Base-by-base conservation (phyloP, 108 stramenopile genomes). In the Pseudonitzschia delicatissima region DNA sequence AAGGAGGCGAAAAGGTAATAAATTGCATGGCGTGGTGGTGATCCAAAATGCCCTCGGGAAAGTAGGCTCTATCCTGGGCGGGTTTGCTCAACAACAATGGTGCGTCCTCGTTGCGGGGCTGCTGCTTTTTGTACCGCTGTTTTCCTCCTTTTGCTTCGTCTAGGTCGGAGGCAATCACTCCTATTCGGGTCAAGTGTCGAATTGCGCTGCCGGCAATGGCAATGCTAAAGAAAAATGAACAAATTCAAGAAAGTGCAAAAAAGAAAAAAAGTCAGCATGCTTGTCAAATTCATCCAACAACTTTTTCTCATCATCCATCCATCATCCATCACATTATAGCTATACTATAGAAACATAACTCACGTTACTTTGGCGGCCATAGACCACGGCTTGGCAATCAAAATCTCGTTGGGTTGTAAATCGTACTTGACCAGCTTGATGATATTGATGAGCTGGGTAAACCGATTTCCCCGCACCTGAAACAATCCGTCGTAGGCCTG, bases 21-120 rank as follows among this genome's bases (percentile, higher is more conserved):
- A 74, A 82, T 23, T 78, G 58, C 13, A 61, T 37, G 4, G 82
- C 82, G 47, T 82, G 82, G 57, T 82, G 71, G 61, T 82, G 82
- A 12, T 51, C 53, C 25, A 78, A 37, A 26, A 74, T 62, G 17
- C 77, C 77, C 55, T 68, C 58, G 5, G 77, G 74, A 29, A 64
- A 55, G 74, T 76, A 69, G 12, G 73, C 71, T 52, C 82, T 44
- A 32, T 66, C 49, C 21, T 66, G 69, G 8, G 82, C 82, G 39
- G 40, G 50, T 18, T 40, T 66, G 50, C 78, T 79, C 37, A 79
- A 64, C 3, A 69, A 9, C 34, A 77, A 29, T 4, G 63, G 67
- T 15, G 50, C 59, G 23, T 70, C 67, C 28, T 77, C 69, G 20
- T 48, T 40, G 51, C 64, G 58, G 7, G 50, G 66, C 18, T 29